Conservation (phyloP, 805 yeast species). For the Helenozyma baotianmanensis region DNA sequence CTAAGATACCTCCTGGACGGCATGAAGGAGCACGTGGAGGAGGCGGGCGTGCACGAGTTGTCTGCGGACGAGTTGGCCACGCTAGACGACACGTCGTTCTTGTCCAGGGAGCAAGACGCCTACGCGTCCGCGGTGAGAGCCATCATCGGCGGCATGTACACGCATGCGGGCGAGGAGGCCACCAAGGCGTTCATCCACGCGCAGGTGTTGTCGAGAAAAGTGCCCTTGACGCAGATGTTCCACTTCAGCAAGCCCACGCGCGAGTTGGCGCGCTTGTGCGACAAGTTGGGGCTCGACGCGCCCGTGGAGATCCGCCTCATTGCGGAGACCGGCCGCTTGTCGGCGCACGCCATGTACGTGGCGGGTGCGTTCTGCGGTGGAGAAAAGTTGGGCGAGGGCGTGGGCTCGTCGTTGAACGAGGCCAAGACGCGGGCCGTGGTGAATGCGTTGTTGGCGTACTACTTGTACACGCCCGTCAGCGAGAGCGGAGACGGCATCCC, state of each 20-base stretch:
- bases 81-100: slow-evolving; percentile 14
- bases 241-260: slow-evolving; percentile 81
- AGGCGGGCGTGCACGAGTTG: slow-evolving; percentile 49
- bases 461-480: slow-evolving; percentile 78
- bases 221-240: slow-evolving; percentile 71
- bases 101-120: slow-evolving; percentile 40
- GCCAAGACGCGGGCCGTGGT: slow-evolving; percentile 92
- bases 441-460: slow-evolving; percentile 86
- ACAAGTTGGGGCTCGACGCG: slow-evolving; percentile 63
- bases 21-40: slow-evolving; percentile 26
- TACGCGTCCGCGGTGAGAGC: slow-evolving; percentile 75
- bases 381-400: slow-evolving; percentile 86
- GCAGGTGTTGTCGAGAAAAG: slow-evolving; percentile 77
- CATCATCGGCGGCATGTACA: slow-evolving; percentile 75
- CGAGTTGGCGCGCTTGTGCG: slow-evolving; percentile 73
- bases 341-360: slow-evolving; percentile 78
- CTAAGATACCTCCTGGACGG: slow-evolving; percentile 45
- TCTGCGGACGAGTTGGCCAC: slow-evolving; percentile 19
- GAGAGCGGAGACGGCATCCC: slow-evolving; percentile 36
- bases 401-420: slow-evolving; percentile 84
- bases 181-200: slow-evolving; percentile 66
- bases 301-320: slow-evolving; percentile 75
- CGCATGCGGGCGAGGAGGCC: slow-evolving; percentile 60
- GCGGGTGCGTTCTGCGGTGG: slow-evolving; percentile 88
- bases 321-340: slow-evolving; percentile 89